Percentiles rank a stretch among this genome's conserved stretches.
These are phyloP conservation scores for Fusarium albosuccineum DNA, from an alignment of 2,329 filamentous ascomycete genomes.

Conservation along the genomic window DNA sequence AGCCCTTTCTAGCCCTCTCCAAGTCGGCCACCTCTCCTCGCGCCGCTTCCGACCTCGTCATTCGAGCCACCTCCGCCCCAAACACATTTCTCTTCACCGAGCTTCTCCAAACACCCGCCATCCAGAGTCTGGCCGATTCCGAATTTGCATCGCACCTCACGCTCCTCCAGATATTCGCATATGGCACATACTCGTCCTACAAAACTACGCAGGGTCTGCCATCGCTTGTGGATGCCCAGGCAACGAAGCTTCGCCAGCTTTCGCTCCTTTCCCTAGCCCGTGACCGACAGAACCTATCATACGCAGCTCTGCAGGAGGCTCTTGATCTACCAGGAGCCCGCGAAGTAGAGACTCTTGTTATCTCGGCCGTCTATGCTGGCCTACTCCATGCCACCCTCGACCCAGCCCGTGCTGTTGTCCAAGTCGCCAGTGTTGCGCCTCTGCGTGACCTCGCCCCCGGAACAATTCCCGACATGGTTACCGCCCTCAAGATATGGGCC, in stretches of 20 bases:
- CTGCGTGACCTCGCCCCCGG: constrained; percentile 86
- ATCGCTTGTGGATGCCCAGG: constrained; percentile 77
- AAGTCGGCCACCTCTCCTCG: constrained; percentile 87
- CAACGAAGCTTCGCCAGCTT: constrained; percentile 89
- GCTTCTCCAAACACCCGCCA: constrained; percentile 83
- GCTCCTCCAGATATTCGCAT: constrained; percentile 89
- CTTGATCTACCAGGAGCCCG: constrained; percentile 76
- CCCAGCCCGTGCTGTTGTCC: constrained; percentile 78
- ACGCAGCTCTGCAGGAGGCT: constrained; percentile 73
- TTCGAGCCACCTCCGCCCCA: constrained; percentile 87
- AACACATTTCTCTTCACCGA: constrained; percentile 95
- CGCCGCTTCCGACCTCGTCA: constrained; percentile 87
- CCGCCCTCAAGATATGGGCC: constrained; percentile 80
- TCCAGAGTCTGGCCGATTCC: constrained; percentile 76
- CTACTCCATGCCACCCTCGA: constrained; percentile 87
- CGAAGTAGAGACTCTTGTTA: constrained; percentile 87
- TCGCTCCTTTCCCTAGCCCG: constrained; percentile 86
- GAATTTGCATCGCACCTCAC: constrained; percentile 75
- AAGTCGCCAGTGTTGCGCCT: constrained; percentile 84
- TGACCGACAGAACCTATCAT: constrained; percentile 76
- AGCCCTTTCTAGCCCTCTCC: constrained; percentile 92
- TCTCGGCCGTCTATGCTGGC: constrained; percentile 87
- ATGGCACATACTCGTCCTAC: constrained; percentile 90
- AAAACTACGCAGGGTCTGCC: constrained; percentile 69
- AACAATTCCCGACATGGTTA: constrained; percentile 76